phyloP scores from a whole-genome alignment of 306 rosid genomes.

The Prunus campanulata region DNA sequence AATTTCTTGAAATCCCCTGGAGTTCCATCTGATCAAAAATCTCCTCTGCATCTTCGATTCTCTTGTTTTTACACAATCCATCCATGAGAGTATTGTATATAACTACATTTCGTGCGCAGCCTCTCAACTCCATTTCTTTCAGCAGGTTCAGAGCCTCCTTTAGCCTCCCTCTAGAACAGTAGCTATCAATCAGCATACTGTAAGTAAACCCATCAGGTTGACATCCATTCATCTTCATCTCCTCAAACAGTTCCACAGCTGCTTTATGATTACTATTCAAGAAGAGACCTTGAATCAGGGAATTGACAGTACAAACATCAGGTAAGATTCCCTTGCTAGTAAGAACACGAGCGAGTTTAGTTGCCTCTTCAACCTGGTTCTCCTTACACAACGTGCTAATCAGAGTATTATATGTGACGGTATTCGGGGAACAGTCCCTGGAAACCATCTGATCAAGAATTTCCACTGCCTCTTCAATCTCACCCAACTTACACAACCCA shows the following conservation, averaged over 20 bases:
- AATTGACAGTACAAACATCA: slow-evolving; percentile 85
- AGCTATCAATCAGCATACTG: slow-evolving; percentile 63
- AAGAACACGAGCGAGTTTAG: slow-evolving; percentile 58
- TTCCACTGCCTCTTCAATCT: slow-evolving; percentile 70
- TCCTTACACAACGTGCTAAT: slow-evolving; percentile 71
- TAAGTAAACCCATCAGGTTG: slow-evolving; percentile 84
- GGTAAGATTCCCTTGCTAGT: slow-evolving; percentile 71
- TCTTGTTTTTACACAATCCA: slow-evolving; percentile 79
- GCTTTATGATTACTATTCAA: slow-evolving; percentile 45
- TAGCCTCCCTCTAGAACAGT: slow-evolving; percentile 58
- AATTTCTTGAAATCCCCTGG: slow-evolving; percentile 77
- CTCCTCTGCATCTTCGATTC: slow-evolving; percentile 80
- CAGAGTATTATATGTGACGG: slow-evolving; percentile 72
- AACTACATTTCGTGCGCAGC: slow-evolving; percentile 74
- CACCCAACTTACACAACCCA: slow-evolving; percentile 70
- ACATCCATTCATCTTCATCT: slow-evolving; percentile 76
- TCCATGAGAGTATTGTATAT: slow-evolving; percentile 76
- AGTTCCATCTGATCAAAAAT: slow-evolving; percentile 96
- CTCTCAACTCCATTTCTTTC: slow-evolving; percentile 77
- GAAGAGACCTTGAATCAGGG: slow-evolving; percentile 81
- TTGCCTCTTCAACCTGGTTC: slow-evolving; percentile 73
- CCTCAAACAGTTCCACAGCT: slow-evolving; percentile 78
- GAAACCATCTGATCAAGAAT: slow-evolving; percentile 68
- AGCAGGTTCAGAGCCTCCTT: slow-evolving; percentile 60
- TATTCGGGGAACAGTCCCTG: slow-evolving; percentile 67